A percentile compares a stretch with the other conserved stretches of the same genome.
phyloP scores from a whole-genome alignment of 2,329 filamentous ascomycete genomes.

The Alternaria gaisen region DNA sequence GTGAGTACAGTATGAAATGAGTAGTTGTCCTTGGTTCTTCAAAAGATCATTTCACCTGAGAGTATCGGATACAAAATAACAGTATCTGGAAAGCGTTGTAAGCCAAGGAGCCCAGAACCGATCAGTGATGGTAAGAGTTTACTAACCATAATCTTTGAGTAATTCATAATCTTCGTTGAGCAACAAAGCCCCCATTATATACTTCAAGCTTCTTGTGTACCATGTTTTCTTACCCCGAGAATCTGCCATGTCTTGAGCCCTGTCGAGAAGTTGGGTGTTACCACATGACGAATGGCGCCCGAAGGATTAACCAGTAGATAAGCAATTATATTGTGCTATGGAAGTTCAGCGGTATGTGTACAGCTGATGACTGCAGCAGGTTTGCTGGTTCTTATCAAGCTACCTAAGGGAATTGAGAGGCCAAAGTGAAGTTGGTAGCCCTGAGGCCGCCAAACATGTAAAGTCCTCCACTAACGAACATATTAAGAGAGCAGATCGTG shows the following conservation, averaged over 20 bases:
- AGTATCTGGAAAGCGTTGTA: slow-evolving; percentile 3
- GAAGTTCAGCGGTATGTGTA: background rate
- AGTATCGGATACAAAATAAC: slow-evolving; percentile 13
- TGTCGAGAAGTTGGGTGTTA: background rate
- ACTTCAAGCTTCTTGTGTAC: background rate
- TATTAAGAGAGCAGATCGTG: background rate
- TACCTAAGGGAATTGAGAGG: background rate
- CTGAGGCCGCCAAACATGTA: background rate
- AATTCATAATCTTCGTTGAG: slow-evolving; percentile 8
- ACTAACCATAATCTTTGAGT: slow-evolving; percentile 11
- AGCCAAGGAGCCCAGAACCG: background rate
- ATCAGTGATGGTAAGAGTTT: slow-evolving; percentile 1
- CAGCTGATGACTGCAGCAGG: background rate
- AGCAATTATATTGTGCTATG: background rate
- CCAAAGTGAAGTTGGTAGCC: background rate
- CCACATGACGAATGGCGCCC: background rate
- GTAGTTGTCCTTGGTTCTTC: too few species aligned
- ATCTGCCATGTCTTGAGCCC: too few species aligned
- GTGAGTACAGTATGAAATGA: too few species aligned
- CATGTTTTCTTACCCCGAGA: too few species aligned
- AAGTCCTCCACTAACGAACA: background rate
- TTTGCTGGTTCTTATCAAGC: background rate
- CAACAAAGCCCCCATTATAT: background rate
- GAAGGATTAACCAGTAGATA: background rate
- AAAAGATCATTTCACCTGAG: slow-evolving; percentile 1